Conservation (phyloP, 306 rosid genomes). For the Astragalus membranaceus region DNA sequence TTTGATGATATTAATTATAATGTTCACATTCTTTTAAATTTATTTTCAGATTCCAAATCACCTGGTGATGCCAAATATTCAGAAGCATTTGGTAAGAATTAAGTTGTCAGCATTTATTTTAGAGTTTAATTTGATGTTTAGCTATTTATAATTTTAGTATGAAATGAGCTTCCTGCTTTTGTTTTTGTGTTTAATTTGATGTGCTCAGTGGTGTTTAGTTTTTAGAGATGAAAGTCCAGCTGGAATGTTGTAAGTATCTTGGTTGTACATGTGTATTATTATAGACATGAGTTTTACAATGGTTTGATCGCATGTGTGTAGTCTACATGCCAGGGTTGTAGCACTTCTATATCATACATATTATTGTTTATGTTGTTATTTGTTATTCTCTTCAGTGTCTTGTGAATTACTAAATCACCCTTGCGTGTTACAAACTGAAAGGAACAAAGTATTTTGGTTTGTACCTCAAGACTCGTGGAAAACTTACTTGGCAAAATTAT, state of each 20-base stretch:
- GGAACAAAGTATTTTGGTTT: not conserved
- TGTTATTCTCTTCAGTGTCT: not conserved
- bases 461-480: not conserved
- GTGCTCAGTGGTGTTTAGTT: too few species aligned
- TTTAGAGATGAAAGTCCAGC: too few species aligned
- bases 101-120: conserved; percentile 9
- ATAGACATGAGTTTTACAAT: too few species aligned
- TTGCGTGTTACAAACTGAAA: not conserved
- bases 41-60: conserved; percentile 74
- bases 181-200: too few species aligned
- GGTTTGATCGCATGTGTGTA: not conserved
- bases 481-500: not conserved
- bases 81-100: conserved; percentile 79
- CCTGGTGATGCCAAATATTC: conserved; percentile 68
- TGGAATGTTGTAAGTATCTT: not conserved
- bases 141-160: not conserved
- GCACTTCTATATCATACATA: not conserved
- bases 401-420: not conserved
- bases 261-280: not conserved
- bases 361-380: not conserved
- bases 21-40: conserved; percentile 10
- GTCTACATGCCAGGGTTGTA: not conserved
- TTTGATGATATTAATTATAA: not conserved
- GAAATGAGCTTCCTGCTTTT: conserved; percentile 14
- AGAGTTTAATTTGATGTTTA: conserved; percentile 3